phyloP scores from a whole-genome alignment of 2,329 filamentous ascomycete species.

The Salinomyces thailandicus region DNA sequence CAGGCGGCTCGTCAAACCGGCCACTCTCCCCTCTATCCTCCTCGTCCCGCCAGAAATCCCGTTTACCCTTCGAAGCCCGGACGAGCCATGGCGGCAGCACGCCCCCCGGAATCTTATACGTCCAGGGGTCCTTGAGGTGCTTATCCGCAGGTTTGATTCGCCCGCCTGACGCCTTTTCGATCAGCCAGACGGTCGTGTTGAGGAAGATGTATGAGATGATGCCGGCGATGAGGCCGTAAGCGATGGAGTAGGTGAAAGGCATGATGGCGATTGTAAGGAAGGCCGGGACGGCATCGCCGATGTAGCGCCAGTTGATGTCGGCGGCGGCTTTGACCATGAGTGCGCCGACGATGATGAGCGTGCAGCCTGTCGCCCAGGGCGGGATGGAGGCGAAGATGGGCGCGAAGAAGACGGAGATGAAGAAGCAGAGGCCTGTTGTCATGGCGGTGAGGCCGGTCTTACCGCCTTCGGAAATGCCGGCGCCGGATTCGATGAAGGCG shows the following conservation, averaged over 20 bases:
- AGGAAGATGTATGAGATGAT: conserved; percentile 67
- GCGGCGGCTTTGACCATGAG: conserved; percentile 72
- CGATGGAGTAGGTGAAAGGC: conserved; percentile 85
- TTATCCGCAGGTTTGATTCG: conserved; percentile 66
- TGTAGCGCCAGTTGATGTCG: conserved; percentile 82
- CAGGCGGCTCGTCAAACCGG: background rate
- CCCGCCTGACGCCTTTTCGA: conserved; percentile 57
- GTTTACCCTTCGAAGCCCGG: conserved; percentile 55
- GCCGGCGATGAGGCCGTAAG: conserved; percentile 73
- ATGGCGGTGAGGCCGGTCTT: conserved; percentile 77
- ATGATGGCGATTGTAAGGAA: conserved; percentile 77
- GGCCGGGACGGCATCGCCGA: conserved; percentile 73
- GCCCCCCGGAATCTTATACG: conserved; percentile 64
- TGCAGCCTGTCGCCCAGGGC: conserved; percentile 79
- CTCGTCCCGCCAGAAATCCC: conserved; percentile 55
- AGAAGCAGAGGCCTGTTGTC: conserved; percentile 69
- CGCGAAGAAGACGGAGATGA: conserved; percentile 34
- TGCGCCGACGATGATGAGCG: conserved; percentile 76
- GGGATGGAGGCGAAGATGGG: conserved; percentile 58
- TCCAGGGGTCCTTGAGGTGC: conserved; percentile 69
- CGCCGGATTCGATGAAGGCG: conserved; percentile 80
- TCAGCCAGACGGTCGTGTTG: conserved; percentile 59
- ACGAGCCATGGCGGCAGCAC: conserved; percentile 64
- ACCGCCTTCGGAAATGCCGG: conserved; percentile 79
- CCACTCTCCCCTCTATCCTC: conserved; percentile 9